These are phyloP conservation scores for Aspergillus nanangensis DNA, from an alignment of 495 filamentous ascomycete species.

Conservation along the genomic window DNA sequence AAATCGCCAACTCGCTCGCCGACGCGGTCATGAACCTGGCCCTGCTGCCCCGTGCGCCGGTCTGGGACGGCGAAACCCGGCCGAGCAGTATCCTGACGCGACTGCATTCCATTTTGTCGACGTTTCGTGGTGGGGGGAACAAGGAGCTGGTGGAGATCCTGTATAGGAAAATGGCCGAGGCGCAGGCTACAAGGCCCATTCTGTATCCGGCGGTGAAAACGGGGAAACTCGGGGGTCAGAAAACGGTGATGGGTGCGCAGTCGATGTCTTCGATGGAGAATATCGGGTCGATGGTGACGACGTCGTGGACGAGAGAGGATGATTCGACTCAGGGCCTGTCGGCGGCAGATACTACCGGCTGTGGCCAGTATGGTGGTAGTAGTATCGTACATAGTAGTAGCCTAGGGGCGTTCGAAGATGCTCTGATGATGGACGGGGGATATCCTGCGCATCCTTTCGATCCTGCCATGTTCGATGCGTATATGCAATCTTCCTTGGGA, in stretches of 20 bases:
- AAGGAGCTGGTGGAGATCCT: conserved; percentile 23
- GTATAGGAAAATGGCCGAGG: conserved; percentile 23
- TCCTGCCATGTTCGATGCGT: neutral
- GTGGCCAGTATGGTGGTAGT: too few species aligned
- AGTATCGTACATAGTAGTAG: too few species aligned
- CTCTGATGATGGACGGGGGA: neutral
- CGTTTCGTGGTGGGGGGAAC: conserved; percentile 29
- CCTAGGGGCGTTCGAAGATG: too few species aligned
- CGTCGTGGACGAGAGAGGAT: too few species aligned
- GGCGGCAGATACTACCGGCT: too few species aligned
- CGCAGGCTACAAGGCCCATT: conserved; percentile 5
- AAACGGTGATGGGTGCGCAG: too few species aligned
- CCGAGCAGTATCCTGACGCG: conserved; percentile 26
- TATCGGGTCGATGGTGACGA: too few species aligned
- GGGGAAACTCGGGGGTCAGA: neutral
- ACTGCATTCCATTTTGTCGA: conserved; percentile 27
- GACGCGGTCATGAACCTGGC: conserved; percentile 32
- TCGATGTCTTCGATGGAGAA: too few species aligned
- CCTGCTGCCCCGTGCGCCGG: conserved; percentile 4
- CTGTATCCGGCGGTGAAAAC: neutral
- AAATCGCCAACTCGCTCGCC: conserved; percentile 41
- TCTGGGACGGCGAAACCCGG: conserved; percentile 13
- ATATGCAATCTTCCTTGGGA: neutral
- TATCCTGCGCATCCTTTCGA: neutral
- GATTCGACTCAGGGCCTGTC: too few species aligned